Evolutionary conservation across 768 basidiomycete genomes (phyloP).

Genomic region (Boletus tomentosulus): DNA sequence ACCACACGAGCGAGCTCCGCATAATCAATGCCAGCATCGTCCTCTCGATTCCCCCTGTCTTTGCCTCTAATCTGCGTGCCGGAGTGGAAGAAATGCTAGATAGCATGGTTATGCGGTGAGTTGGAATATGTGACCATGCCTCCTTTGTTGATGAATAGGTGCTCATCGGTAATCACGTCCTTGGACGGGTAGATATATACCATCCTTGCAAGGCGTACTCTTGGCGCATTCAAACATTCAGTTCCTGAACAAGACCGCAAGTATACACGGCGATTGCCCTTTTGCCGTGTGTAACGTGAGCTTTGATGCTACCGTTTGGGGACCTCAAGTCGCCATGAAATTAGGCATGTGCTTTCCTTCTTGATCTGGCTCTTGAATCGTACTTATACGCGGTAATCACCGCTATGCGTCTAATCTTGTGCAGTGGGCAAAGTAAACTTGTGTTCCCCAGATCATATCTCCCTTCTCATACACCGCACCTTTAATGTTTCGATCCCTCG

Average conservation of each 20-base stretch:
- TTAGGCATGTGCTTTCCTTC: conserved; percentile 49
- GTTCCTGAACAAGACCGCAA: conserved; percentile 62
- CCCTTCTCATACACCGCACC: conserved; percentile 82
- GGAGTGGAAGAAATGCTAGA: conserved; percentile 90
- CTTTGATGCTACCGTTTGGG: conserved; percentile 89
- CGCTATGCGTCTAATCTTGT: not conserved
- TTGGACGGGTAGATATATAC: conserved; percentile 65
- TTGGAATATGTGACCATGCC: conserved; percentile 1
- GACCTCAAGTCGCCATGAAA: conserved; percentile 75
- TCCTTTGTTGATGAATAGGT: not conserved
- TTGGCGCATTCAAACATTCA: conserved; percentile 77
- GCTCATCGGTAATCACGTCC: not conserved
- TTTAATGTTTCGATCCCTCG: conserved; percentile 96
- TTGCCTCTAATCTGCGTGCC: conserved; percentile 61
- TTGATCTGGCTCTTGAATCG: not conserved
- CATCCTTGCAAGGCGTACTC: conserved; percentile 81
- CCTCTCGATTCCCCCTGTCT: conserved; percentile 78
- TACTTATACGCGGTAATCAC: not conserved
- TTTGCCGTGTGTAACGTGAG: conserved; percentile 69
- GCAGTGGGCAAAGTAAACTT: conserved; percentile 83
- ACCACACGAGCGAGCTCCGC: conserved; percentile 49
- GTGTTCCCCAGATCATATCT: conserved; percentile 89
- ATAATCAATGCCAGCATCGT: conserved; percentile 60
- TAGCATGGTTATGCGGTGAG: conserved; percentile 92
- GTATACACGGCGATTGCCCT: conserved; percentile 79